These are phyloP conservation scores for Exophiala sideris DNA, from an alignment of 2,329 filamentous ascomycete genomes.

Conservation along the genomic window DNA sequence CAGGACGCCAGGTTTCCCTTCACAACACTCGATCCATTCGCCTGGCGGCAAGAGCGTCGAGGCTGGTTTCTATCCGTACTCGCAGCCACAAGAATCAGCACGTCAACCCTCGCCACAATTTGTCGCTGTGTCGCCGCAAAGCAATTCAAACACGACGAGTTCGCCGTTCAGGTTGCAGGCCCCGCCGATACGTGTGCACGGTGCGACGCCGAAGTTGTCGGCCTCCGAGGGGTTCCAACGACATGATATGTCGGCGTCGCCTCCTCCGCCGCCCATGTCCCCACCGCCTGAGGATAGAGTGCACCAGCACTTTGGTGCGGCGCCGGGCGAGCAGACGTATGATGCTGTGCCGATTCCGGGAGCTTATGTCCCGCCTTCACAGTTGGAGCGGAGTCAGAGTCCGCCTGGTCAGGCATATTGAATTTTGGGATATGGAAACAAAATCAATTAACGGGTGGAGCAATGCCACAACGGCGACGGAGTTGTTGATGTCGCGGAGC, in stretches of 20 bases:
- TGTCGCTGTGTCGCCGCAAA: constrained; percentile 60
- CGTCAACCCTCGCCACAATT: constrained; percentile 43
- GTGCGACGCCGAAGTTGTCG: constrained; percentile 67
- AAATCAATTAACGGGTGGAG: too few relatives aligned
- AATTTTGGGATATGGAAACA: neutral
- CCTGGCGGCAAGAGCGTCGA: neutral
- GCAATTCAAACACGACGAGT: constrained; percentile 55
- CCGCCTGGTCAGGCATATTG: constrained; percentile 20
- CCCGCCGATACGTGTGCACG: constrained; percentile 73
- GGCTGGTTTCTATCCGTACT: constrained; percentile 1
- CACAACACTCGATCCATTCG: neutral
- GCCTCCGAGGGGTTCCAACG: constrained; percentile 62
- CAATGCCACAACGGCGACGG: too few relatives aligned
- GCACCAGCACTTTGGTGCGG: constrained; percentile 64
- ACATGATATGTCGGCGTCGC: constrained; percentile 39
- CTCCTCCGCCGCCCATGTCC: constrained; percentile 31
- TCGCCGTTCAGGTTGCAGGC: constrained; percentile 79
- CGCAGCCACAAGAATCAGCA: too few relatives aligned
- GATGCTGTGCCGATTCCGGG: constrained; percentile 84
- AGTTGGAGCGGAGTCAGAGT: neutral
- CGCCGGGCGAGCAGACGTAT: constrained; percentile 79
- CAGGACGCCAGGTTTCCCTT: constrained; percentile 45
- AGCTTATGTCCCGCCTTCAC: constrained; percentile 59
- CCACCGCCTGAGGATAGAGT: constrained; percentile 43
- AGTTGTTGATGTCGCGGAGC: too few relatives aligned